Evolutionary conservation across 2,329 filamentous ascomycete genomes (phyloP).

Genomic region (Coniochaeta prunicola): DNA sequence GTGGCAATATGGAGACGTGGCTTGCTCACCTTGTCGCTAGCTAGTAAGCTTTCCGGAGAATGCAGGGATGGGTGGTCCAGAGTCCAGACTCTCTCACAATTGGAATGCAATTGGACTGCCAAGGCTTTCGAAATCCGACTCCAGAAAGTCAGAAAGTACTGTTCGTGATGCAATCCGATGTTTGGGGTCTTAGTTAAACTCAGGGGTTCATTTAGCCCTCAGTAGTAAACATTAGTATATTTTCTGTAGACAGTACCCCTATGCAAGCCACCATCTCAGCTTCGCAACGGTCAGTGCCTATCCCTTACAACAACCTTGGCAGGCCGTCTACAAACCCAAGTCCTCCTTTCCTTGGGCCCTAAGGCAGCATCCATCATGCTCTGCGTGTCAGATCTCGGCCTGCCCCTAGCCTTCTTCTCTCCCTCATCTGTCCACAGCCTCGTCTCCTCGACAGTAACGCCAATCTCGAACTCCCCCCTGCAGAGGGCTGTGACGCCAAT

Average conservation of each 20-base stretch:
- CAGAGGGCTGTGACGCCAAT: conserved; percentile 71
- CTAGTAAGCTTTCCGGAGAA: background rate
- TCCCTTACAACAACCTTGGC: conserved; percentile 49
- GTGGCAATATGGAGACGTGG: conserved; percentile 2
- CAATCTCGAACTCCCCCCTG: conserved; percentile 75
- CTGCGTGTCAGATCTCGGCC: conserved; percentile 45
- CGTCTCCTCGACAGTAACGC: conserved; percentile 75
- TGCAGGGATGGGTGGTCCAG: background rate
- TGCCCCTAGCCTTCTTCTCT: conserved; percentile 16
- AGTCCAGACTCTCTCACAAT: too few relatives aligned
- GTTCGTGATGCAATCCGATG: too few relatives aligned
- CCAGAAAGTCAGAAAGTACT: too few relatives aligned
- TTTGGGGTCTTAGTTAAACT: background rate
- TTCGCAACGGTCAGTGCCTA: conserved; percentile 10
- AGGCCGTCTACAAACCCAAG: conserved; percentile 57
- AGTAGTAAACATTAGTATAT: background rate
- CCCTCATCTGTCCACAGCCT: conserved; percentile 37
- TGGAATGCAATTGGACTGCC: background rate
- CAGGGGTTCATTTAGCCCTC: background rate
- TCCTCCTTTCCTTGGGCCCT: conserved; percentile 51
- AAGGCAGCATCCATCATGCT: conserved; percentile 51
- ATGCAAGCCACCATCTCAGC: background rate
- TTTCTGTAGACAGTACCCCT: background rate
- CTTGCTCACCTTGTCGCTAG: background rate
- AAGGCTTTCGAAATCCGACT: too few relatives aligned